phyloP scores from a whole-genome alignment of 768 basidiomycete species.

The Tylopilus balloui region DNA sequence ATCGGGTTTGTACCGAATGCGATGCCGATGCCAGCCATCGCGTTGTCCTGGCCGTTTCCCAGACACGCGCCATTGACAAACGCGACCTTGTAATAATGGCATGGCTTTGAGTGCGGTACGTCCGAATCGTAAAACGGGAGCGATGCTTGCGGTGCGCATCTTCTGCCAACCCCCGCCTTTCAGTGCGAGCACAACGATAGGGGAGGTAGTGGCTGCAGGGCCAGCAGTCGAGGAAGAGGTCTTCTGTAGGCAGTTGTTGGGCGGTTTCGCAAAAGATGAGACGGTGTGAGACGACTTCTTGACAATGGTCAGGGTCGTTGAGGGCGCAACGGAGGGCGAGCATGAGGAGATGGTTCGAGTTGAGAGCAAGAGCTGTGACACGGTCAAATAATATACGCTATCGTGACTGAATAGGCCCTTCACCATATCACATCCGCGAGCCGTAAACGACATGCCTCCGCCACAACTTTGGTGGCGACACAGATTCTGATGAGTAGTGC shows the following conservation, averaged over 20 bases:
- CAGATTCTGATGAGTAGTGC: no score
- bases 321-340: constrained; percentile 8
- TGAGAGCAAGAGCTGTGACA: neutral
- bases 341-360: constrained; percentile 7
- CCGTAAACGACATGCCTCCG: neutral
- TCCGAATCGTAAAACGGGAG: neutral
- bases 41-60: constrained; percentile 24
- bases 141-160: neutral
- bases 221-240: constrained; percentile 10
- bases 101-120: neutral
- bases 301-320: neutral
- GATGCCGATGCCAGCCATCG: constrained; percentile 31
- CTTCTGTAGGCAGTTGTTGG: neutral
- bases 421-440: neutral
- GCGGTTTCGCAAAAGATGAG: constrained; percentile 13
- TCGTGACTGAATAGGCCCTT: neutral
- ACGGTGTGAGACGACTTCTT: constrained; percentile 14
- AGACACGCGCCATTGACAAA: constrained; percentile 35
- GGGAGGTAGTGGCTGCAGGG: constrained; percentile 12
- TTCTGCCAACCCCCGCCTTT: neutral
- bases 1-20: constrained; percentile 15
- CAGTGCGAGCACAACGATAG: constrained; percentile 11
- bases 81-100: constrained; percentile 29
- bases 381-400: neutral
- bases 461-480: no score